A percentile compares a stretch with the other conserved stretches of the same genome.
phyloP scores from a whole-genome alignment of 1,139 yeast genomes.

The Entelexis paramagnoliae region DNA sequence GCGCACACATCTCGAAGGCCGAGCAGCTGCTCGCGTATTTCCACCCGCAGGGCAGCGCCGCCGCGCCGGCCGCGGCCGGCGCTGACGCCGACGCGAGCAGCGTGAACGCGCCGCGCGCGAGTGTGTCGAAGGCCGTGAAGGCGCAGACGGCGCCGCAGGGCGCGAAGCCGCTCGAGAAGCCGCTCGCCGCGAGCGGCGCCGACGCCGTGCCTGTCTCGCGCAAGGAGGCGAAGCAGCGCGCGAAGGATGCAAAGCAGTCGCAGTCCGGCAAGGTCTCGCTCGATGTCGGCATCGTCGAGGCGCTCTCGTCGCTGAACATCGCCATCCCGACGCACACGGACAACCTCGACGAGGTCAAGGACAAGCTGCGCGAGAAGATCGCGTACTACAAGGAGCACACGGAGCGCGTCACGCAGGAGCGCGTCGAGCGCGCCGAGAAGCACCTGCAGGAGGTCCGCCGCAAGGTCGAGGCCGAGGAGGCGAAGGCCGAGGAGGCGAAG shows the following conservation, averaged over 20 bases:
- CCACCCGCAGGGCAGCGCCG: conserved; percentile 46
- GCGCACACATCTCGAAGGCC: conserved; percentile 60
- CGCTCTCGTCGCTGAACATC: conserved; percentile 66
- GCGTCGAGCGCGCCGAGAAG: conserved; percentile 57
- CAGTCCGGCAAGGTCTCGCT: conserved; percentile 50
- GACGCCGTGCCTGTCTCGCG: conserved; percentile 39
- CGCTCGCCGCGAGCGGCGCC: conserved; percentile 6
- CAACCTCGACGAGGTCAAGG: conserved; percentile 58
- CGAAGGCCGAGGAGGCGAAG: conserved; percentile 10
- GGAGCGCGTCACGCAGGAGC: conserved; percentile 69
- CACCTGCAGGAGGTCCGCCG: conserved; percentile 51
- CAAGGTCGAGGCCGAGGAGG: conserved; percentile 12
- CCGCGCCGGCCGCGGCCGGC: not conserved
- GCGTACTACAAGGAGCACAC: conserved; percentile 61
- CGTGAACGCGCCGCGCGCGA: conserved; percentile 41
- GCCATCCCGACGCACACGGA: conserved; percentile 71
- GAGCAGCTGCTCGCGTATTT: conserved; percentile 61
- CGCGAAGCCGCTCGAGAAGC: conserved; percentile 10
- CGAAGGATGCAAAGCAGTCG: conserved; percentile 35
- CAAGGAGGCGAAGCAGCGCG: conserved; percentile 44
- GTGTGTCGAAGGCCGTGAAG: conserved; percentile 17
- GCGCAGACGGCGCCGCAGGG: conserved; percentile 19
- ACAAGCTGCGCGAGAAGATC: conserved; percentile 63
- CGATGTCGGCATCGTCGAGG: conserved; percentile 71
- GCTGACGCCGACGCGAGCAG: not conserved